Evolutionary conservation across 768 basidiomycete species (phyloP).

Genomic region (Tricholoma hemisulphureum): DNA sequence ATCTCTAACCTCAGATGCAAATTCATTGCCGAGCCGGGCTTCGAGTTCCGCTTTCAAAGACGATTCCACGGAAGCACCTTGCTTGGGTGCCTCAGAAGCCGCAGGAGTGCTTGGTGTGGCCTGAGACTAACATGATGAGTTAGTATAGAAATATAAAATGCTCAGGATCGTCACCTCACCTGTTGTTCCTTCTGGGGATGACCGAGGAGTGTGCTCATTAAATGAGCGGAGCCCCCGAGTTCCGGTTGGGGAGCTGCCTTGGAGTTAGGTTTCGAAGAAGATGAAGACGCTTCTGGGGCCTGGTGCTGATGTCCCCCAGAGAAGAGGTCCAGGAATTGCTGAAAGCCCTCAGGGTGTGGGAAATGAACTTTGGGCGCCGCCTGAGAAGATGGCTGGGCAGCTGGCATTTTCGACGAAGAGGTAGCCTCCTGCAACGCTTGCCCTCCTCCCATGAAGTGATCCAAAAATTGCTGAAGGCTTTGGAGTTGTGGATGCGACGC

Average conservation of each 20-base stretch:
- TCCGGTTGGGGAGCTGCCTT: background rate
- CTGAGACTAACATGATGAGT: background rate
- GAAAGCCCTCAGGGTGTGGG: constrained; percentile 3
- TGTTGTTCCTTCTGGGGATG: background rate
- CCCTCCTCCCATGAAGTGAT: background rate
- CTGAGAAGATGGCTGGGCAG: background rate
- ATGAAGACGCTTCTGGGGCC: background rate
- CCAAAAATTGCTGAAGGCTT: background rate
- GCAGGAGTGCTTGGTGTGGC: background rate
- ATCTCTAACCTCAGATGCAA: constrained; percentile 35
- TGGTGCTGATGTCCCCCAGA: constrained; percentile 4
- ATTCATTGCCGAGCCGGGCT: constrained; percentile 29
- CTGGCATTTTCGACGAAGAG: background rate
- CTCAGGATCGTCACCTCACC: background rate
- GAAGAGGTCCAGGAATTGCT: constrained; percentile 12
- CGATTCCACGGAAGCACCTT: background rate
- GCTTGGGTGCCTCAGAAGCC: too few species aligned
- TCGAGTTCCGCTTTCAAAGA: constrained; percentile 32
- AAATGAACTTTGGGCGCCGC: background rate
- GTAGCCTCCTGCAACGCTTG: background rate
- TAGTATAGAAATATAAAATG: background rate
- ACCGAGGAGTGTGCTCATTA: background rate
- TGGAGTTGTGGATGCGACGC: too few species aligned
- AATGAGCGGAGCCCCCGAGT: background rate
- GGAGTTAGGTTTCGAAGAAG: constrained; percentile 1